These are phyloP conservation scores for Lotus japonicus DNA, from an alignment of 306 rosid genomes.

Conservation along the genomic window DNA sequence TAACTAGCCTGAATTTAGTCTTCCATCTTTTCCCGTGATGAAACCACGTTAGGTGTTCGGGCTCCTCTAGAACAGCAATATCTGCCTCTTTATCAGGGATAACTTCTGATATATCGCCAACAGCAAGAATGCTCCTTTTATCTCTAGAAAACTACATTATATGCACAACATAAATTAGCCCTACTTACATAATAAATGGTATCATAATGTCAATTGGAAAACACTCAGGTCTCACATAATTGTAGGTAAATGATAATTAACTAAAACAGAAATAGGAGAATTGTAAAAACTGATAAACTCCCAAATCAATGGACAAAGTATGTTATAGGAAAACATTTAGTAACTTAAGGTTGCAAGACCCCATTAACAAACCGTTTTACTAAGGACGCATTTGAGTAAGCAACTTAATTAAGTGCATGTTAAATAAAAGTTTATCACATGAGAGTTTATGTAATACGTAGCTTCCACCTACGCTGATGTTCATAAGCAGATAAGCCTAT, in stretches of 20 bases:
- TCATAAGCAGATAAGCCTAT: too few species aligned
- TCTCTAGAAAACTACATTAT: conserved; percentile 64
- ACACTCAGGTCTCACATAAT: background rate
- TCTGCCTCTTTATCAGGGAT: conserved; percentile 79
- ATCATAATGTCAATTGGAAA: background rate
- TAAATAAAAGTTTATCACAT: too few species aligned
- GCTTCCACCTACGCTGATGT: too few species aligned
- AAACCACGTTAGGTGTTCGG: conserved; percentile 95
- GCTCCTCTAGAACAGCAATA: conserved; percentile 96
- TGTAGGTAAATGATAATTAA: background rate
- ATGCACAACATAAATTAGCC: conserved; percentile 21
- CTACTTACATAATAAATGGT: background rate
- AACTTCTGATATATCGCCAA: conserved; percentile 87
- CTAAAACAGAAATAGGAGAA: background rate
- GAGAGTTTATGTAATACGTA: too few species aligned
- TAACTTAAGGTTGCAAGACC: background rate
- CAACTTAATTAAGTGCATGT: too few species aligned
- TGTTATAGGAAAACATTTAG: background rate
- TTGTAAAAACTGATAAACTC: background rate
- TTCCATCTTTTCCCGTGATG: conserved; percentile 99
- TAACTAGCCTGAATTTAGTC: conserved; percentile 63
- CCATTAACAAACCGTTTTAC: background rate
- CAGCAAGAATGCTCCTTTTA: conserved; percentile 90
- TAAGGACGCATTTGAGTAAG: too few species aligned
- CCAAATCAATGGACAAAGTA: background rate